phyloP scores from a whole-genome alignment of 495 filamentous ascomycete genomes.

The Pseudoneurospora amorphoporcata region DNA sequence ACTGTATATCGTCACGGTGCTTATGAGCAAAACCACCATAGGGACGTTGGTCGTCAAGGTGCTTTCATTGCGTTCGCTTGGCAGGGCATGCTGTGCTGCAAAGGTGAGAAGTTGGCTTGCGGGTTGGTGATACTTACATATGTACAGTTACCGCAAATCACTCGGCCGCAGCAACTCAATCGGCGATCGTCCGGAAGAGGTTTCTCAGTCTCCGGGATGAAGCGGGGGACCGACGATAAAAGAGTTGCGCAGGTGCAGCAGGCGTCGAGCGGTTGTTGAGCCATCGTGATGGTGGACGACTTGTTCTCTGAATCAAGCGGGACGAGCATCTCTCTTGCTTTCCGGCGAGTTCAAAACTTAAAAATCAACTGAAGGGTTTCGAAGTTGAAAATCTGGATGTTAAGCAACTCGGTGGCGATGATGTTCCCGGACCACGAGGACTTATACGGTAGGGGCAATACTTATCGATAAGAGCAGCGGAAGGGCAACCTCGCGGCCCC shows the following conservation, averaged over 20 bases:
- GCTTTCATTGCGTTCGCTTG: not conserved
- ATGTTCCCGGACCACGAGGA: not conserved
- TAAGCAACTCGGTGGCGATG: not conserved
- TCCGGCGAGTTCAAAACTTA: not conserved
- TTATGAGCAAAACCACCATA: not conserved
- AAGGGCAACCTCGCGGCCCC: not conserved
- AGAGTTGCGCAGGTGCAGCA: constrained; percentile 59
- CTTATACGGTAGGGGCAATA: not conserved
- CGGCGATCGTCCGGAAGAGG: constrained; percentile 38
- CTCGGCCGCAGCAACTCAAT: constrained; percentile 53
- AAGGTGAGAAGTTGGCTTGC: not conserved
- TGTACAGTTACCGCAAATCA: constrained; percentile 60
- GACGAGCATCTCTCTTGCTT: not conserved
- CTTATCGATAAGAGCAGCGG: not conserved
- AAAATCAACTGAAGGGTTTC: not conserved
- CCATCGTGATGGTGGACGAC: not conserved
- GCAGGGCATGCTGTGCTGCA: not conserved
- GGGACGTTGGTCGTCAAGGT: not conserved
- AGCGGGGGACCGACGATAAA: constrained; percentile 36
- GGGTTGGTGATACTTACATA: constrained; percentile 28
- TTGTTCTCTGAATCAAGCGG: not conserved
- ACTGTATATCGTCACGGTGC: not conserved
- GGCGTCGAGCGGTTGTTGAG: constrained; percentile 24
- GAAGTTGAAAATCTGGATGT: not conserved
- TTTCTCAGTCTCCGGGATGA: constrained; percentile 42